Evolutionary conservation across 352 stramenopile genomes (phyloP), one percentile per base, ranked within the genome.

Genomic region (Globisporangium mamillatum): DNA sequence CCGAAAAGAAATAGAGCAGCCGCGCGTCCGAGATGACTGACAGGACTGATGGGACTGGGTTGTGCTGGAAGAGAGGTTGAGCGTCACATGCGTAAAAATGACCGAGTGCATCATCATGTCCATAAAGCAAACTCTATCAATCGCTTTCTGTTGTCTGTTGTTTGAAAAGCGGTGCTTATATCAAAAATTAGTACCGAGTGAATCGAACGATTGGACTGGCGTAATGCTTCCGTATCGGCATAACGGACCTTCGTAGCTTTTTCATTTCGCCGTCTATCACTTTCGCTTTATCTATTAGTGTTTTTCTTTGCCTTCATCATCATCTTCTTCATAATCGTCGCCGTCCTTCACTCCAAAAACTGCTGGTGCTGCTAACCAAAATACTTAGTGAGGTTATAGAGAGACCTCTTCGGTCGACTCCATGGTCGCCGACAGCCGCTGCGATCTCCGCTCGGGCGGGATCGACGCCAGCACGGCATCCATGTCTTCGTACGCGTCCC

Each of bases 1-100:
- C 76, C 10, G 82, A 91, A 44, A 93, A 90, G 68, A 86, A 91
- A 76, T 92, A 91, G 74, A 77, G 67, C 12, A 18, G 10, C 36
- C 8, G 10, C 9, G 8, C 3, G 10, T 41, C 38, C 38, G 38
- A 46, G 38, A 32, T 18, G 38, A 18, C 10, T 46, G 9, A 41
- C 36, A 2, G 38, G 16, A 16, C 1, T 12, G 10, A 24, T 24
- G 22, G 22, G 22, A 12, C 16, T 12, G 10, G 38, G 38, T 46
- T 46, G 12, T 20, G 38, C 20, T 16, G 38, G 38, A 5, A 46
- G 38, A 41, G 36, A 52, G 44, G 38, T 46, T 46, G 38, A 50
- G 41, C 14, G 41, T n/a, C 16, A 50, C 16, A n/a, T 50, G 41
- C n/a, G 41, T n/a, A 50, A n/a, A n/a, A 8, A 20, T 50, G 41